Conservation (phyloP, 2,329 filamentous ascomycete genomes). For the Nannizziopsis barbatae region DNA sequence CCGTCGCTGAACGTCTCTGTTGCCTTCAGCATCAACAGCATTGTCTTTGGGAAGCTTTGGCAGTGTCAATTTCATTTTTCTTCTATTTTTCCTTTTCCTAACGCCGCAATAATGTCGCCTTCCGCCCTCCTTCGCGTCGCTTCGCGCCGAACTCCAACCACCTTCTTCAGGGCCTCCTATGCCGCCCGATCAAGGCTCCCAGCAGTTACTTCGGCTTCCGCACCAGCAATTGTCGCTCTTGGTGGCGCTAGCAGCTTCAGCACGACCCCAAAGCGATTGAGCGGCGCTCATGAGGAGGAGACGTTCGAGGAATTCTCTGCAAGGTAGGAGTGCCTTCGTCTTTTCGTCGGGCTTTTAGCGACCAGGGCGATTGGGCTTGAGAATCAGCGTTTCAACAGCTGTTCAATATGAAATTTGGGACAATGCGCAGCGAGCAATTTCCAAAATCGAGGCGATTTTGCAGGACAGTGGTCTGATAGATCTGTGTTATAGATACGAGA, state of each 20-base stretch:
- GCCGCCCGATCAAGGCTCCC: slow-evolving; percentile 48
- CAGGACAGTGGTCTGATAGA: slow-evolving; percentile 21
- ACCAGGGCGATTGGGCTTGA: not conserved
- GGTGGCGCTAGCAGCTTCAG: slow-evolving; percentile 54
- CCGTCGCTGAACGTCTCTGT: slow-evolving; percentile 5
- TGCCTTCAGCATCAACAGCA: slow-evolving; percentile 6
- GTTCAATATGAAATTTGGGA: slow-evolving; percentile 22
- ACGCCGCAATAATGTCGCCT: slow-evolving; percentile 49
- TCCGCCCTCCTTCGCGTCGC: slow-evolving; percentile 59
- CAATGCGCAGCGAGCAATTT: slow-evolving; percentile 14
- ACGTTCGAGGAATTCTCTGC: slow-evolving; percentile 98
- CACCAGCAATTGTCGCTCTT: slow-evolving; percentile 42
- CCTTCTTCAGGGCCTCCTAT: slow-evolving; percentile 54
- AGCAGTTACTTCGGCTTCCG: slow-evolving; percentile 43
- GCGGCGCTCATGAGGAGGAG: slow-evolving; percentile 70
- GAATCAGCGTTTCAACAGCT: not conserved
- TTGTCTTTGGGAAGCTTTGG: not conserved
- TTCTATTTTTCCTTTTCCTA: slow-evolving; percentile 1
- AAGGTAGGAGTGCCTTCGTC: slow-evolving; percentile 53
- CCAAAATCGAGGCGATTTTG: not conserved
- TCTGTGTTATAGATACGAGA: slow-evolving; percentile 70
- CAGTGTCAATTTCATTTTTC: not conserved
- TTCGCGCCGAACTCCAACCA: slow-evolving; percentile 50
- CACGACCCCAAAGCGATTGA: slow-evolving; percentile 45
- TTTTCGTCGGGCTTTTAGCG: slow-evolving; percentile 1